Evolutionary conservation across 768 basidiomycete species (phyloP), one percentile per base, ranked within the genome.

Genomic region (Nidularia sp.): DNA sequence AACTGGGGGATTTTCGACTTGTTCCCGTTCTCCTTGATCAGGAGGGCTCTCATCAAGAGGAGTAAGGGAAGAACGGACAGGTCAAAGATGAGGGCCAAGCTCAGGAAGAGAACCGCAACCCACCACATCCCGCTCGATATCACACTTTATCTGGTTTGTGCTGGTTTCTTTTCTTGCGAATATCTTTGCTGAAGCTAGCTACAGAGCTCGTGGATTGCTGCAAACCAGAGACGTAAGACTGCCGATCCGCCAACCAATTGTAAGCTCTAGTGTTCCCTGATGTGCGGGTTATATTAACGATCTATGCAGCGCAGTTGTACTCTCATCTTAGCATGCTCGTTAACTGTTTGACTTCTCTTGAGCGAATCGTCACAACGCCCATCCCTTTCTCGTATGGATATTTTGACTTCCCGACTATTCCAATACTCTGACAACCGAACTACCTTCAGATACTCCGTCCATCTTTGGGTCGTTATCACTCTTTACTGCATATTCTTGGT

Each of bases 301-400:
- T 29, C 25, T 29, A 3, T 29, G 25, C 25, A 29, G 25, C 25
- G 25, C 25, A 29, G 25, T 29, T 29, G 25, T 29, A 29, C 25
- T 29, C 25, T 29, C 25, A 29, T 29, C 25, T 29, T 29, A 29
- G 25, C 25, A 29, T 29, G 53, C 74, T 87, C 18, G 80, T 84
- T 3, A 85, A 88, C 51, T 77, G 80, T 31, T 68, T 89, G 46
- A 87, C 86, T 8, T 83, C 84, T 3, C 70, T 89, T 1, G 87
- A 90, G 59, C 72, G 88, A 41, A 86, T 88, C 55, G 72, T 90
- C 4, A 88, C 86, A 0, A 86, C 86, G 1, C 86, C 87, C 2
- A 86, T 90, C 44, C 88, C 86, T 7, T 88, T 86, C 67, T 88
- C 85, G 79, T 87, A 57, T 41, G 78, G 4, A 18, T 12, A 5